These are phyloP conservation scores for Conticribra weissflogii DNA, from an alignment of 108 stramenopile species.

Conservation along the genomic window DNA sequence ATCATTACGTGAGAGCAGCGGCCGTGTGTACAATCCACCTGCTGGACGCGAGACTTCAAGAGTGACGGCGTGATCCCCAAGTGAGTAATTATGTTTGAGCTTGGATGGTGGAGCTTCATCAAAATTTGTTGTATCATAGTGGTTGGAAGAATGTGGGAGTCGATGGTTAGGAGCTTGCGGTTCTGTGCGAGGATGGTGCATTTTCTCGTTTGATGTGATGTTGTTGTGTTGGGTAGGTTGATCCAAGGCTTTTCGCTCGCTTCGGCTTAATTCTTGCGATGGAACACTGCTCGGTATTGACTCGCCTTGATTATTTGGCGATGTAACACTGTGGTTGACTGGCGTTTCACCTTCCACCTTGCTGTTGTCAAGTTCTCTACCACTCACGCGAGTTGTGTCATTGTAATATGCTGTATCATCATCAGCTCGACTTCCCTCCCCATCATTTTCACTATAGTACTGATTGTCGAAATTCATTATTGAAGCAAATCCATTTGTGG, in stretches of 20 bases:
- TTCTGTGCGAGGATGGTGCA: no score
- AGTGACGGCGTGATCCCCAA: conserved; percentile 42
- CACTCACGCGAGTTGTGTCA: neutral
- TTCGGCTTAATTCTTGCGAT: no score
- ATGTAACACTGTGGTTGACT: neutral
- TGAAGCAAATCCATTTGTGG: conserved; percentile 34
- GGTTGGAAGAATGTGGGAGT: no score
- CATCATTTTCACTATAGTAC: conserved; percentile 17
- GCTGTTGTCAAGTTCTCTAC: neutral
- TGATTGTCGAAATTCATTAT: conserved; percentile 3
- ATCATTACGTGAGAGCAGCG: conserved; percentile 39
- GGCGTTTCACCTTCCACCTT: neutral
- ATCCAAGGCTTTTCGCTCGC: no score
- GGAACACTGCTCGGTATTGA: no score
- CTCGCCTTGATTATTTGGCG: no score
- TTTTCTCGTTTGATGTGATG: no score
- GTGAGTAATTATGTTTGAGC: conserved; percentile 18
- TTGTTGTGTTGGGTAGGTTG: no score
- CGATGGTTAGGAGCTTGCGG: no score
- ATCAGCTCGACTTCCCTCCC: conserved; percentile 56
- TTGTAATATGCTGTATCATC: conserved; percentile 27
- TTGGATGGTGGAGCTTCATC: conserved; percentile 3
- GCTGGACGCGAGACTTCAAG: conserved; percentile 32
- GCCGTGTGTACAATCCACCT: conserved; percentile 30
- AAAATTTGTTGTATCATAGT: conserved; percentile 2